Percentiles rank a stretch among this genome's conserved stretches.
These are phyloP conservation scores for Leishmania tropica DNA, from an alignment of 208 protist species.

Conservation along the genomic window DNA sequence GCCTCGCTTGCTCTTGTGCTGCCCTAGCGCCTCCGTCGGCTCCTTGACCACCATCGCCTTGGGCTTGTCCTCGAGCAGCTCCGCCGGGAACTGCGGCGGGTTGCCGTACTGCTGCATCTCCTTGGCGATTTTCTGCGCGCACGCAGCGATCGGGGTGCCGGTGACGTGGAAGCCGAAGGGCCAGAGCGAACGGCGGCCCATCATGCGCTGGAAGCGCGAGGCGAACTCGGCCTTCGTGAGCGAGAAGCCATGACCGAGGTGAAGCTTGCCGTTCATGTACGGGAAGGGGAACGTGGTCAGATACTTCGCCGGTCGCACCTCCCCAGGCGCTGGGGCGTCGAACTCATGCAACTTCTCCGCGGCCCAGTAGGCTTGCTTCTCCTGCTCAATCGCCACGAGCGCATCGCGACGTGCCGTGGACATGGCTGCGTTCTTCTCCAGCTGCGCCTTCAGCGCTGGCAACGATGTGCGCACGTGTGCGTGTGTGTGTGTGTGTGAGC, in stretches of 20 bases:
- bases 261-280: constrained; percentile 99
- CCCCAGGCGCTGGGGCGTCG: constrained; percentile 61
- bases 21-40: constrained; percentile 29
- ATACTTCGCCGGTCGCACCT: constrained; percentile 90
- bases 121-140: constrained; percentile 97
- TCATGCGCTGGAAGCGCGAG: constrained; percentile 97
- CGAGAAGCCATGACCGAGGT: constrained; percentile 99
- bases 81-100: constrained; percentile 89
- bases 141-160: constrained; percentile 99
- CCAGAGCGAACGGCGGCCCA: constrained; percentile 98
- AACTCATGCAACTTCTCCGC: constrained; percentile 62
- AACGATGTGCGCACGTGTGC: neutral
- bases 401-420: constrained; percentile 81
- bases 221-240: constrained; percentile 99
- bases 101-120: constrained; percentile 88
- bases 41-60: constrained; percentile 32
- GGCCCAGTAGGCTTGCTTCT: constrained; percentile 67
- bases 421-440: constrained; percentile 37
- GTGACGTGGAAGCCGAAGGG: constrained; percentile 99
- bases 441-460: neutral
- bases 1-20: constrained; percentile 84
- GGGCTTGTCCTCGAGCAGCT: constrained; percentile 38
- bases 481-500: neutral
- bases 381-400: constrained; percentile 72
- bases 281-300: constrained; percentile 99